These are phyloP conservation scores for Sarocladium oryzae DNA, from an alignment of 2,329 filamentous ascomycete species.

Conservation along the genomic window DNA sequence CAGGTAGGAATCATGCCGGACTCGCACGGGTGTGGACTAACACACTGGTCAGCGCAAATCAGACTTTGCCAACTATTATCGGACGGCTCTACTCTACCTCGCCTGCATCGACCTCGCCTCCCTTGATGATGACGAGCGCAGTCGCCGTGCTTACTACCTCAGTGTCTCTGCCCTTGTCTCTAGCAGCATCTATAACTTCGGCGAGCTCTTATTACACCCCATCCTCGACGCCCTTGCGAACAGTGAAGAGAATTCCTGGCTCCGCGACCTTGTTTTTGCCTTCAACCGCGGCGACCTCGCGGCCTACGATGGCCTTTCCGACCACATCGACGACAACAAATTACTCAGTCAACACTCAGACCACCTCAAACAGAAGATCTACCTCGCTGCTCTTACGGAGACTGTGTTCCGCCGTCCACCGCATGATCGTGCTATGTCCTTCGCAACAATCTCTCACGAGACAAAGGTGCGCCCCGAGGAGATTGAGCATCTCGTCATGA, in stretches of 20 bases:
- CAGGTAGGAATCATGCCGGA: slow-evolving; percentile 43
- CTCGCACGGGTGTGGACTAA: slow-evolving; percentile 26
- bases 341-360: slow-evolving; percentile 73
- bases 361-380: slow-evolving; percentile 96
- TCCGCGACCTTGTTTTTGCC: slow-evolving; percentile 91
- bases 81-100: slow-evolving; percentile 94
- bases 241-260: slow-evolving; percentile 73
- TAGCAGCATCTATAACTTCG: slow-evolving; percentile 97
- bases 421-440: slow-evolving; percentile 92
- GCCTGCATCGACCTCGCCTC: slow-evolving; percentile 84
- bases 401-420: slow-evolving; percentile 92
- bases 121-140: slow-evolving; percentile 68
- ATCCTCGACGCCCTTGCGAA: slow-evolving; percentile 76
- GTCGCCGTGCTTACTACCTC: slow-evolving; percentile 82
- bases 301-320: slow-evolving; percentile 76
- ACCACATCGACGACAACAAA: slow-evolving; percentile 72
- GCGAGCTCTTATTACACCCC: slow-evolving; percentile 94
- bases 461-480: slow-evolving; percentile 87
- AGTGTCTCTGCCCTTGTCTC: slow-evolving; percentile 89
- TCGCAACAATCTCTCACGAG: slow-evolving; percentile 79
- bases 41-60: slow-evolving; percentile 53
- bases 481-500: slow-evolving; percentile 98
- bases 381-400: slow-evolving; percentile 91
- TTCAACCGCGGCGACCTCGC: slow-evolving; percentile 93
- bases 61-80: slow-evolving; percentile 95